Evolutionary conservation across 2,329 filamentous ascomycete species (phyloP), one percentile per base, ranked within the genome.

Genomic region (Fusarium zealandicum): DNA sequence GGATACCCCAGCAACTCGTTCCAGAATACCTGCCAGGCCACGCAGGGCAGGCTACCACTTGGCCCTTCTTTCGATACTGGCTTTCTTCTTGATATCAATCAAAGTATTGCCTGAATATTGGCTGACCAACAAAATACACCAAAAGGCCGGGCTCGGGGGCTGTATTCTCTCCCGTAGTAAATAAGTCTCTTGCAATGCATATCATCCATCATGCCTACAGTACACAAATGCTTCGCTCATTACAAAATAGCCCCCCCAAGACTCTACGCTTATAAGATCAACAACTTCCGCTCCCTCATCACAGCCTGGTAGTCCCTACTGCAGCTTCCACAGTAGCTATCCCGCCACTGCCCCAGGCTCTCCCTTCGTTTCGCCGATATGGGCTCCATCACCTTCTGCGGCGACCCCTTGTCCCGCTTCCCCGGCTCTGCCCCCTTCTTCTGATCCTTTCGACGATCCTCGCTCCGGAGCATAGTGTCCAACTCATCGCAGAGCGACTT

Each of bases 401-500:
- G 11, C 4, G 57, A 59, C 35, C 57, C 57, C 32, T 55, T 51
- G 16, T 70, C 65, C 43, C 54, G 59, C 27, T 61, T 65, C 32
- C 61, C 55, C 7, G 36, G 38, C n/a, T 54, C 54, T 30, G 39
- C 22, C 14, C 45, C 54, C 45, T 61, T 60, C 49, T 50, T 58
- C 41, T 46, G 54, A 33, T 59, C 58, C 37, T 61, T 59, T 27
- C 47, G 44, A 18, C 33, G 27, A 5, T 55, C 59, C 37, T 57
- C 69, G 4, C 59, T 44, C 9, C 67, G 51, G 16, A 89, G 71
- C 66, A 81, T 73, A 27, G 69, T 69, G 20, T 78, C 75, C 6
- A 84, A 77, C 68, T 89, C 83, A 51, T 85, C 84, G 72, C 95
- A 99, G 41, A 90, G 84, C 28, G 80, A 74, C 60, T 86, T 88